Base-by-base conservation (phyloP, 768 basidiomycete genomes). In the Termitomyces sp. region DNA sequence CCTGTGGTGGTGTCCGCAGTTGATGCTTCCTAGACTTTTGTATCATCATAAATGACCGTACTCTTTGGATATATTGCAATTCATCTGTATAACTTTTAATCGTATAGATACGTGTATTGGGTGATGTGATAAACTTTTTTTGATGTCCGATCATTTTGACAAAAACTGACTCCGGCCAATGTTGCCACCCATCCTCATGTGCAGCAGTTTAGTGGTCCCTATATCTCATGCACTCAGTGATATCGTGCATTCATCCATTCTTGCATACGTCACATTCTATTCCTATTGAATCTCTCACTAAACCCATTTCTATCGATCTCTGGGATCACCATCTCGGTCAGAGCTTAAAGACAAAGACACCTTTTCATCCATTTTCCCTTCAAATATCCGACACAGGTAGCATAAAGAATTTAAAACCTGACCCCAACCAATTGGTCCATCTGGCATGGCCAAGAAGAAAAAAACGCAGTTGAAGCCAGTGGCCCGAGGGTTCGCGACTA, bases 381-480 rank as follows among this genome's bases (percentile, higher is more conserved):
- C 56, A 24, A 59, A 30, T 48, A 41, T n/a, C 41, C n/a, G 27
- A 48, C 48, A 39, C 36, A 50, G 45, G 58, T 27, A 57, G 51
- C 53, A 34, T 59, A 63, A 44, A 53, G 30, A 59, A 41, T 20
- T 48, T 47, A 16, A 55, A 57, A 15, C 34, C 54, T 24, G 24
- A 47, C 20, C 22, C 58, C 34, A 45, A 34, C 30, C 31, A 45
- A 54, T 63, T 66, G 66, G 67, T 63, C 62, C 63, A 63, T 63
- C 61, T 48, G 65, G 60, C 57, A 91, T 91, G 89, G 78, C 86
- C 60, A 93, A 92, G 78, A 92, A 91, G 78, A 93, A 87, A 80
- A 93, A 91, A 75, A 84, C 85, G 6, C 86, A 91, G 69, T 69
- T 89, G 65, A 91, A 89, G 72, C 83, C 88, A 22, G 77, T 89